phyloP scores from a whole-genome alignment of 1,284 basidiomycete genomes.

The Inonotus hispidus region DNA sequence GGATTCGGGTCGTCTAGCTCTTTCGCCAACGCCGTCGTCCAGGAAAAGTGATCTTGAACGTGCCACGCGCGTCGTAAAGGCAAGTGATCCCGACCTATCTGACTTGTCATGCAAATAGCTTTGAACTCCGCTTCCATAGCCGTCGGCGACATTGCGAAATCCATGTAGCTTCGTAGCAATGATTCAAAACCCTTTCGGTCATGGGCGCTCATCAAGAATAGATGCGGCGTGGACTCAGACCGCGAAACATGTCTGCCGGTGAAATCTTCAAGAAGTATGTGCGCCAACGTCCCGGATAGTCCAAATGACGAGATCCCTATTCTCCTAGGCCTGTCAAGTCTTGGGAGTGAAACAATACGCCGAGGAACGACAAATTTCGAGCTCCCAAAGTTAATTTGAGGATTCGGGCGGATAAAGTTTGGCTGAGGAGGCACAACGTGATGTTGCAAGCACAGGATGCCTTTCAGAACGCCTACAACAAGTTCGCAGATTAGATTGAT shows the following conservation, averaged over 20 bases:
- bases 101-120: conserved; percentile 14
- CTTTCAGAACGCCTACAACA: conserved; percentile 18
- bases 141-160: not conserved
- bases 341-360: not conserved
- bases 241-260: not conserved
- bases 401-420: conserved; percentile 1
- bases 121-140: not conserved
- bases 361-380: conserved; percentile 6
- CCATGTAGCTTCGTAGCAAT: not conserved
- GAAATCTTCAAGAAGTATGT: conserved; percentile 16
- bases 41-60: not conserved
- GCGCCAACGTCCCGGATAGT: conserved; percentile 18
- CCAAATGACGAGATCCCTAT: conserved; percentile 19
- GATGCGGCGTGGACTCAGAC: not conserved
- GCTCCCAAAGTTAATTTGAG: conserved; percentile 8
- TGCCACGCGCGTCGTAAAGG: conserved; percentile 5
- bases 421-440: conserved; percentile 20
- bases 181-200: not conserved
- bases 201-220: conserved; percentile 14
- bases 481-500: not conserved
- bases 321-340: not conserved
- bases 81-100: conserved; percentile 16
- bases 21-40: not conserved
- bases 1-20: not conserved
- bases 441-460: conserved; percentile 18